Base-by-base conservation (phyloP, 495 filamentous ascomycete genomes). In the Bryoglossum gracile region DNA sequence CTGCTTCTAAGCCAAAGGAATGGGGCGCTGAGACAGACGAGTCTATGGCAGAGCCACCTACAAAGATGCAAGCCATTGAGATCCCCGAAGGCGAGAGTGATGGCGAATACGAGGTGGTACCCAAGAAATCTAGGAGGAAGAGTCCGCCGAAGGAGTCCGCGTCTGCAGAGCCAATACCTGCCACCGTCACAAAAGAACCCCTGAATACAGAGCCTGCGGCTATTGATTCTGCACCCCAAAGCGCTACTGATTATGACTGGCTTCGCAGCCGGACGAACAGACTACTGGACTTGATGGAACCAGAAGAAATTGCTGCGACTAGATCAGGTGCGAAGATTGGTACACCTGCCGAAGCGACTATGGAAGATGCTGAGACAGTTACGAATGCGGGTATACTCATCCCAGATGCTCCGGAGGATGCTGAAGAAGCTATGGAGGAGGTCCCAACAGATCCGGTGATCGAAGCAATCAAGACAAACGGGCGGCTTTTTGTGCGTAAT, bases 231-330 rank as follows among this genome's bases (percentile, higher is more conserved):
- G 41, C 11, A n/a, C 41, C 45, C 13, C 33, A 41, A 24, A 48
- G 40, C 45, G 71, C 77, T 17, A 82, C 83, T 9, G 94, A 98
- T 62, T 75, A 78, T 37, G 92, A 99, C 62, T 99, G 92, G 92
- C 72, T 95, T 41, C 82, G 92, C 33, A 94, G 86, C 33, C 83
- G 87, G 54, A 96, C 89, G n/a, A 96, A 82, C 63, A 79, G 94
- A 54, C 66, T 96, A 38, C 73, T 97, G 28, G 94, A 89, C 60
- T 68, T 97, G 17, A 70, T 87, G 17, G 87, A 91, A 43, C 72
- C 69, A 2, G 69, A 76, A 35, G 73, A 74, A 38, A 53, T 66
- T 19, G 49, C 38, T 30, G 19, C 37, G n/a, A 28, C 40, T 34
- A 18, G 32, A 35, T 13, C 25, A 48, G 28, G 14, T 2, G 16